phyloP scores from a whole-genome alignment of 1,139 yeast genomes.

The Saccharomycopsis crataegensis region DNA sequence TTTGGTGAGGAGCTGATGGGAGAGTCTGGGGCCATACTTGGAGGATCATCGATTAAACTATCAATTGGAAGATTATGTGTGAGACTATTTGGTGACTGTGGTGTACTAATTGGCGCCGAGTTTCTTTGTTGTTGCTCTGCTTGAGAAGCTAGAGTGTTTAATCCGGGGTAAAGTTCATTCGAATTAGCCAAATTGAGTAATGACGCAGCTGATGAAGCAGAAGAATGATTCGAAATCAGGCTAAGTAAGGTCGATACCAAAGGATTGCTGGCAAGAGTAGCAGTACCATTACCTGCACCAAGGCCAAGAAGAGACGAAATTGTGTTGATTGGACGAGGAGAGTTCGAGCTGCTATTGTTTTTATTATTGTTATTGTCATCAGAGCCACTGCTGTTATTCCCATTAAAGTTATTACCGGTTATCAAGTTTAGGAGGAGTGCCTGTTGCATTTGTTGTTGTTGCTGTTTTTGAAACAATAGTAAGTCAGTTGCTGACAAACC shows the following conservation, averaged over 20 bases:
- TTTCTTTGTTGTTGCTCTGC: slow-evolving; percentile 10
- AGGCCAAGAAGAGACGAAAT: background rate
- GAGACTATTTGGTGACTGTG: background rate
- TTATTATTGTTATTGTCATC: slow-evolving; percentile 6
- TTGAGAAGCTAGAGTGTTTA: slow-evolving; percentile 16
- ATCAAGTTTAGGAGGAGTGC: slow-evolving; percentile 21
- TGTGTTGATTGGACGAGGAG: background rate
- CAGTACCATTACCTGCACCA: background rate
- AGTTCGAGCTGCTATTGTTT: background rate
- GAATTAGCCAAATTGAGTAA: slow-evolving; percentile 16
- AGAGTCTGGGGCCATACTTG: background rate
- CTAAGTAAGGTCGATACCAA: background rate
- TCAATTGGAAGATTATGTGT: background rate
- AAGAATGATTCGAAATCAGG: background rate
- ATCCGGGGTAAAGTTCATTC: slow-evolving; percentile 17
- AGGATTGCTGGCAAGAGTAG: background rate
- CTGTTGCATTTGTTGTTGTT: slow-evolving; percentile 22
- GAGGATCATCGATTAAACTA: background rate
- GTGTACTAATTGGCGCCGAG: background rate
- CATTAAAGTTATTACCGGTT: slow-evolving; percentile 23
- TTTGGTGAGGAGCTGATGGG: slow-evolving; percentile 1
- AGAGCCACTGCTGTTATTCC: slow-evolving; percentile 23
- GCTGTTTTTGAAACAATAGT: slow-evolving; percentile 21
- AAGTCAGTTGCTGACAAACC: background rate
- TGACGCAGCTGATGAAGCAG: slow-evolving; percentile 13